Evolutionary conservation across 2,329 filamentous ascomycete genomes (phyloP).

Genomic region (Cercospora sesami): DNA sequence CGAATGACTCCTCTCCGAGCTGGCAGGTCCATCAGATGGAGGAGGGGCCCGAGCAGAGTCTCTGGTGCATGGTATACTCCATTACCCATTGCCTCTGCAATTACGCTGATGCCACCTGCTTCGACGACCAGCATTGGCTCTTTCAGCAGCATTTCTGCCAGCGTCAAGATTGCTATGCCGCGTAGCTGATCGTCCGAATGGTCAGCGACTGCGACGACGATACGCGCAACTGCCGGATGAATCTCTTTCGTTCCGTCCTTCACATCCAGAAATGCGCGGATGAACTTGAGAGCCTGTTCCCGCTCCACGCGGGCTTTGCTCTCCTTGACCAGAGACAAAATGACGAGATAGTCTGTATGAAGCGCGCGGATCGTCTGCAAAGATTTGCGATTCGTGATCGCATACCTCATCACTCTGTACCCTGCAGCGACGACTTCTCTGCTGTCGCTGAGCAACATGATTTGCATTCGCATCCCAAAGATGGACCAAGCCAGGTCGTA

Average conservation of each 20-base stretch:
- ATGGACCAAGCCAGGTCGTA: slow-evolving; percentile 96
- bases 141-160: slow-evolving; percentile 86
- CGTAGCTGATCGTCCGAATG: slow-evolving; percentile 80
- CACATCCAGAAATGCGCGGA: slow-evolving; percentile 90
- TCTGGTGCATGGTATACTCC: slow-evolving; percentile 91
- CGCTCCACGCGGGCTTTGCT: slow-evolving; percentile 95
- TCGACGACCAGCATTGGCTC: slow-evolving; percentile 79
- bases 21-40: slow-evolving; percentile 86
- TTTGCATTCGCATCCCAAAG: slow-evolving; percentile 89
- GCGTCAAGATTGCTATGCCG: slow-evolving; percentile 87
- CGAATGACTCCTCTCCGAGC: slow-evolving; percentile 77
- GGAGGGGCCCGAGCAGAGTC: slow-evolving; percentile 80
- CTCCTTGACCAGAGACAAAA: slow-evolving; percentile 90
- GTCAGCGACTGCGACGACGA: slow-evolving; percentile 86
- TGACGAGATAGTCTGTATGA: slow-evolving; percentile 90
- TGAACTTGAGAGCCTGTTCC: slow-evolving; percentile 95
- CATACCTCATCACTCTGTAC: slow-evolving; percentile 89
- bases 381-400: slow-evolving; percentile 87
- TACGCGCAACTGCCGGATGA: slow-evolving; percentile 81
- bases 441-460: slow-evolving; percentile 93
- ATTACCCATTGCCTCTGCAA: slow-evolving; percentile 91
- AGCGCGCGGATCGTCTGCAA: slow-evolving; percentile 82
- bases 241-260: slow-evolving; percentile 89
- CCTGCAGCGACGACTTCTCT: slow-evolving; percentile 93
- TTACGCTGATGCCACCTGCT: slow-evolving; percentile 77